Percentiles rank a stretch among this genome's conserved stretches.
Evolutionary conservation across 306 rosid genomes (phyloP).

Genomic region (Psophocarpus tetragonolobus): DNA sequence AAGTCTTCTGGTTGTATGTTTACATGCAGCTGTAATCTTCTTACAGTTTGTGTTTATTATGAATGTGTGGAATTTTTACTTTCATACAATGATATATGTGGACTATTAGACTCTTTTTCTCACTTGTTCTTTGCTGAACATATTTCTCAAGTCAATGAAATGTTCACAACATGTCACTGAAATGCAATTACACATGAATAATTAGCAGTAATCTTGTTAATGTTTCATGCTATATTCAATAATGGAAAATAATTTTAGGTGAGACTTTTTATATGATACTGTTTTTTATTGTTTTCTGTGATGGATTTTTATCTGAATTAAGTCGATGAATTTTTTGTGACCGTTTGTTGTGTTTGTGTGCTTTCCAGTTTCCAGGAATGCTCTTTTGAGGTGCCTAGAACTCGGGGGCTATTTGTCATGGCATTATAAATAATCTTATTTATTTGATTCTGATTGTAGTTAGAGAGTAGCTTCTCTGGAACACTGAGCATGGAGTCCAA

Average conservation of each 20-base stretch:
- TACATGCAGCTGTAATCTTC: conserved; percentile 13
- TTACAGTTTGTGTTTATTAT: conserved; percentile 5
- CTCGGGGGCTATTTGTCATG: conserved; percentile 15
- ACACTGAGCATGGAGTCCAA: conserved; percentile 68
- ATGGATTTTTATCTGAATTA: conserved; percentile 4
- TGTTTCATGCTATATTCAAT: conserved; percentile 3
- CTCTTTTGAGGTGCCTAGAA: conserved; percentile 20
- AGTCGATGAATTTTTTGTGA: conserved; percentile 14
- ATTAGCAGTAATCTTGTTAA: not conserved
- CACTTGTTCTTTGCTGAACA: not conserved
- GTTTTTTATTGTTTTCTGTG: conserved; percentile 7
- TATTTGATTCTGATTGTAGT: conserved; percentile 42
- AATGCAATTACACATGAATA: not conserved
- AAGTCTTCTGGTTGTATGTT: conserved; percentile 9
- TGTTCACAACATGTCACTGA: conserved; percentile 5
- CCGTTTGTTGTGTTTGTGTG: conserved; percentile 26
- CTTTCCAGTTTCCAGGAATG: conserved; percentile 28
- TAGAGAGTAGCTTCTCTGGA: conserved; percentile 43
- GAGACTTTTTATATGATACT: not conserved
- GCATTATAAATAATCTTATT: conserved; percentile 28
- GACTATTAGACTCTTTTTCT: not conserved
- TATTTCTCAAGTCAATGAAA: conserved; percentile 11
- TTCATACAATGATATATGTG: not conserved
- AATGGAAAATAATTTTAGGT: not conserved
- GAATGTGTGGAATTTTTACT: conserved; percentile 5